Percentiles rank a stretch among this genome's conserved stretches.
Conservation (phyloP, 2,329 filamentous ascomycete species). For the Fusarium haematococcum region DNA sequence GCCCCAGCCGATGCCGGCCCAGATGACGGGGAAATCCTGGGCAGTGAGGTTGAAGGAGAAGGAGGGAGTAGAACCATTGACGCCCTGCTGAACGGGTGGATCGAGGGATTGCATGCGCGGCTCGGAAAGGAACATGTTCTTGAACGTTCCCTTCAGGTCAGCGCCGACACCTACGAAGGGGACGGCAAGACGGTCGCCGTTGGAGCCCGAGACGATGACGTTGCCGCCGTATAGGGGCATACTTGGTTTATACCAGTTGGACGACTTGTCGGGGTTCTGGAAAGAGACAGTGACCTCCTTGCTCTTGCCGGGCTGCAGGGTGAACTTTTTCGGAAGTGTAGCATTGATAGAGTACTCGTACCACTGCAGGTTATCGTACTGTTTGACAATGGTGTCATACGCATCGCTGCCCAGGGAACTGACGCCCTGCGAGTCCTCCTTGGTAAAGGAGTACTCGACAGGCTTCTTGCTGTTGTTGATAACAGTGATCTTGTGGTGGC, state of each 20-base stretch:
- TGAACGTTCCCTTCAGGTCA: constrained; percentile 7
- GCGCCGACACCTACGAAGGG: constrained; percentile 36
- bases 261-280: not conserved
- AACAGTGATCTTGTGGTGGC: constrained; percentile 9
- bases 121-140: not conserved
- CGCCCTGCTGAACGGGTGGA: not conserved
- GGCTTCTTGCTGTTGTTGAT: constrained; percentile 12
- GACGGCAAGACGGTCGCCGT: constrained; percentile 48
- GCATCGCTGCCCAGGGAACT: not conserved
- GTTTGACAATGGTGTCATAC: not conserved
- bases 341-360: not conserved
- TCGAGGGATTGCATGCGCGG: not conserved
- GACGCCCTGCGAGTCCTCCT: constrained; percentile 1
- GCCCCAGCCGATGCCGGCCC: constrained; percentile 34
- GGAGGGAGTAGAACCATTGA: not conserved
- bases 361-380: not conserved
- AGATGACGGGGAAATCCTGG: constrained; percentile 37
- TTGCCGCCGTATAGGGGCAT: constrained; percentile 21
- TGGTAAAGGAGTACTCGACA: constrained; percentile 9
- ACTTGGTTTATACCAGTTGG: not conserved
- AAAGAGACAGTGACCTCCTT: constrained; percentile 9
- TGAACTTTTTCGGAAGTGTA: constrained; percentile 13
- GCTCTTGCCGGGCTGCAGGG: constrained; percentile 1
- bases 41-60: constrained; percentile 65
- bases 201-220: constrained; percentile 34